These are phyloP conservation scores for Trichoderma sp. DNA, from an alignment of 2,329 filamentous ascomycete species.

Conservation along the genomic window DNA sequence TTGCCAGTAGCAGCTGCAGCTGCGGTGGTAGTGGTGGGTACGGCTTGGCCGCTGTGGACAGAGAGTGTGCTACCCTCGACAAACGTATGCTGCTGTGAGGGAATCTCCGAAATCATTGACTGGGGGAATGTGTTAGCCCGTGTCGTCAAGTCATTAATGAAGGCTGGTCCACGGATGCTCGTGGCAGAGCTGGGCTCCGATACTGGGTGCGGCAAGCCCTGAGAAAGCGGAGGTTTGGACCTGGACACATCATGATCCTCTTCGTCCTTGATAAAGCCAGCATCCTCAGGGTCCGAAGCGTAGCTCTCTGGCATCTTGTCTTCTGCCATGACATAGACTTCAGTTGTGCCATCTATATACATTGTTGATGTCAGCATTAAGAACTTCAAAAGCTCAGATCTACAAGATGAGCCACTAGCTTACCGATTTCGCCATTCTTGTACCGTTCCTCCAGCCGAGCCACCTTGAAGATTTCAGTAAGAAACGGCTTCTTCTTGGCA, in stretches of 20 bases:
- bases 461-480: constrained; percentile 64
- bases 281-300: constrained; percentile 51
- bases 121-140: constrained; percentile 45
- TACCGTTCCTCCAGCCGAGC: constrained; percentile 59
- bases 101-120: constrained; percentile 47
- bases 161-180: constrained; percentile 38
- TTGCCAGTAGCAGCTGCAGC: constrained; percentile 39
- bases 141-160: constrained; percentile 48
- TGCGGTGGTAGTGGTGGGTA: constrained; percentile 39
- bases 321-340: constrained; percentile 54
- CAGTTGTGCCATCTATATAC: constrained; percentile 50
- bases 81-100: constrained; percentile 45
- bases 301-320: constrained; percentile 54
- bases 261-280: constrained; percentile 46
- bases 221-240: constrained; percentile 38
- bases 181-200: constrained; percentile 42
- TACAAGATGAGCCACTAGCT: constrained; percentile 27
- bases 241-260: constrained; percentile 45
- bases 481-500: constrained; percentile 53
- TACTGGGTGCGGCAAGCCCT: constrained; percentile 38
- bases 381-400: constrained; percentile 3
- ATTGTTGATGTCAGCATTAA: neutral
- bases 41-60: constrained; percentile 37
- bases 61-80: constrained; percentile 42
- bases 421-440: constrained; percentile 60